Conservation (phyloP, 2,329 filamentous ascomycete species). For the Penicillium occitanis region DNA sequence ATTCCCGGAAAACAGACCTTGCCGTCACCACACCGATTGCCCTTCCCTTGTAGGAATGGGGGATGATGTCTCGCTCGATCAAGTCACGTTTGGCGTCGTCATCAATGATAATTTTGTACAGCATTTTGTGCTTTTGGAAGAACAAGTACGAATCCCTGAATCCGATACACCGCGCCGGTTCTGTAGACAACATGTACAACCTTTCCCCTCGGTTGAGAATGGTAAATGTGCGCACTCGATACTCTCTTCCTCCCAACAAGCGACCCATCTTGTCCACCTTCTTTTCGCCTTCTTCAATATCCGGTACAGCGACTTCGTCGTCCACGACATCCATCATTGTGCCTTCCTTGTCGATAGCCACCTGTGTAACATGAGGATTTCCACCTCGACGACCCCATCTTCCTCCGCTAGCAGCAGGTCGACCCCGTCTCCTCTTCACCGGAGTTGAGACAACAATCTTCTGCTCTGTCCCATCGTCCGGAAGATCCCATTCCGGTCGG, state of each 20-base stretch:
- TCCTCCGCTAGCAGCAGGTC: constrained; percentile 55
- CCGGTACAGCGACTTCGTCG: constrained; percentile 86
- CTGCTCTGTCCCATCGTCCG: constrained; percentile 50
- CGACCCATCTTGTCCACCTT: constrained; percentile 91
- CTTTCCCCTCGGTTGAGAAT: constrained; percentile 78
- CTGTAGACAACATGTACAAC: constrained; percentile 97
- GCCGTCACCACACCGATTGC: constrained; percentile 96
- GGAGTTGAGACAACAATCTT: constrained; percentile 53
- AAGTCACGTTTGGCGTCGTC: constrained; percentile 97
- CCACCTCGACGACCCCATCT: constrained; percentile 74
- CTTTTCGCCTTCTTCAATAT: constrained; percentile 82
- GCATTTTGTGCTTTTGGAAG: constrained; percentile 94
- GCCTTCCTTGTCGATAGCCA: constrained; percentile 89
- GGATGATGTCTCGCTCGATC: constrained; percentile 92
- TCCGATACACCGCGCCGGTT: constrained; percentile 92
- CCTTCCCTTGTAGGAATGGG: constrained; percentile 96
- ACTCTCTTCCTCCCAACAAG: constrained; percentile 80
- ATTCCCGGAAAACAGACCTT: constrained; percentile 94
- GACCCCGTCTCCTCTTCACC: constrained; percentile 58
- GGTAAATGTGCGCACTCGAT: constrained; percentile 92
- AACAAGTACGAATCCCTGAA: constrained; percentile 98
- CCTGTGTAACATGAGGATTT: constrained; percentile 73
- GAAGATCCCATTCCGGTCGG: constrained; percentile 71
- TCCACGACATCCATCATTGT: constrained; percentile 86
- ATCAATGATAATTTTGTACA: constrained; percentile 97